Percentiles rank a stretch among this genome's conserved stretches.
Evolutionary conservation across 176 grass and related monocot genomes (phyloP).

Genomic region (Paspalum vaginatum): DNA sequence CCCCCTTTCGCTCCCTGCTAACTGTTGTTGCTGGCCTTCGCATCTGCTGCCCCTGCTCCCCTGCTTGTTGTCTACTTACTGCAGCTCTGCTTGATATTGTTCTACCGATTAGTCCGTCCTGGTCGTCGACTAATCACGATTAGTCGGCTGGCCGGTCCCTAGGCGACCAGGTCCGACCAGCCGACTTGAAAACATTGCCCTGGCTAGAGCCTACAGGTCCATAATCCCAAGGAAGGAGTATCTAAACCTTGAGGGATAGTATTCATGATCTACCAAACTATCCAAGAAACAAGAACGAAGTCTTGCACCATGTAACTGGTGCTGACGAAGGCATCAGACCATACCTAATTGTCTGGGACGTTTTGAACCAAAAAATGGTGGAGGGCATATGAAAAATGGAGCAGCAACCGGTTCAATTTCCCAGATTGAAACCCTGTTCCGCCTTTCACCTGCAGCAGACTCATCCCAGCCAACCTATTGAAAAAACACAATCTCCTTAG

Average conservation of each 20-base stretch:
- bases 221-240: not conserved
- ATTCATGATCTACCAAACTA: slow-evolving; percentile 7
- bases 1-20: too few relatives aligned
- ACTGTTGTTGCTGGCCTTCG: too few relatives aligned
- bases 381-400: slow-evolving; percentile 85
- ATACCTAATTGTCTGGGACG: slow-evolving; percentile 66
- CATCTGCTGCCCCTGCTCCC: too few relatives aligned
- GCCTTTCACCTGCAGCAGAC: slow-evolving; percentile 74
- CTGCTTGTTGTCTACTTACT: too few relatives aligned
- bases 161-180: too few relatives aligned
- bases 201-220: not conserved
- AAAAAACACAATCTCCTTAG: slow-evolving; percentile 18
- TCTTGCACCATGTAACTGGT: not conserved
- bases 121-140: too few relatives aligned
- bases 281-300: slow-evolving; percentile 3
- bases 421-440: slow-evolving; percentile 81
- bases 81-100: too few relatives aligned
- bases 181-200: too few relatives aligned
- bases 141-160: too few relatives aligned
- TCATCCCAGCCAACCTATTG: slow-evolving; percentile 88
- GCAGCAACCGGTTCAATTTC: slow-evolving; percentile 79
- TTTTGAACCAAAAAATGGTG: slow-evolving; percentile 75
- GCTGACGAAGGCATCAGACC: slow-evolving; percentile 22
- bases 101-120: too few relatives aligned
- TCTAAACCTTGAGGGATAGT: not conserved